A percentile compares a stretch with the other conserved stretches of the same genome.
Conservation (phyloP, 2,329 filamentous ascomycete genomes). For the Ceratocystiopsis sp. region DNA sequence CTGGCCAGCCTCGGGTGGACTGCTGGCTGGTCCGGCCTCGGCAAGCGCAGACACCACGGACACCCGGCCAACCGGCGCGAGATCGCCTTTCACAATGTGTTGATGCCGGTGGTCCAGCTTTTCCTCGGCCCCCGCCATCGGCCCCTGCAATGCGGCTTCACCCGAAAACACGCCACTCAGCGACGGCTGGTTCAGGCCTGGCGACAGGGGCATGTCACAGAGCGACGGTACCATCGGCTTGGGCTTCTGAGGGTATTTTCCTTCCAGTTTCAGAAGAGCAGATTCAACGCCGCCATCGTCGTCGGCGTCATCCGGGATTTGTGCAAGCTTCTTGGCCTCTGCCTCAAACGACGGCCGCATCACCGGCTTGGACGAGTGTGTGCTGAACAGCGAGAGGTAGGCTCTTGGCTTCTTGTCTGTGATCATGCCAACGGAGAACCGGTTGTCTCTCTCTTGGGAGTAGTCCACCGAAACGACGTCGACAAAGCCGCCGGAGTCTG, state of each 20-base stretch:
- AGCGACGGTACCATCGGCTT: slow-evolving; percentile 21
- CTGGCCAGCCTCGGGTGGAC: too few species aligned
- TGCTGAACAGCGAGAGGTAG: slow-evolving; percentile 39
- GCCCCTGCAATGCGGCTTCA: background rate
- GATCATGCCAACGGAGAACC: slow-evolving; percentile 42
- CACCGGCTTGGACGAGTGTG: slow-evolving; percentile 42
- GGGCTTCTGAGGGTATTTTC: slow-evolving; percentile 50
- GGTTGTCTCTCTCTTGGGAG: slow-evolving; percentile 23
- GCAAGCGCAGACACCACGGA: too few species aligned
- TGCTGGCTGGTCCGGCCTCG: too few species aligned
- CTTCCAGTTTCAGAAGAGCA: slow-evolving; percentile 82
- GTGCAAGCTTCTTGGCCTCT: slow-evolving; percentile 72
- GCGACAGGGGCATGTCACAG: background rate
- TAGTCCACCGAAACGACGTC: slow-evolving; percentile 23
- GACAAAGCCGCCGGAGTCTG: slow-evolving; percentile 24
- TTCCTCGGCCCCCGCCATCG: slow-evolving; percentile 17
- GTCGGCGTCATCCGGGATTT: slow-evolving; percentile 65
- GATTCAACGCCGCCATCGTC: slow-evolving; percentile 82
- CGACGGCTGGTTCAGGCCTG: background rate
- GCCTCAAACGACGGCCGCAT: slow-evolving; percentile 70
- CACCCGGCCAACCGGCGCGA: background rate
- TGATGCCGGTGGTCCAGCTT: slow-evolving; percentile 28
- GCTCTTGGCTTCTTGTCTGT: slow-evolving; percentile 31
- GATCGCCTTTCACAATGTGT: slow-evolving; percentile 22
- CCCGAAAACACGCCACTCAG: slow-evolving; percentile 3